phyloP scores from a whole-genome alignment of 192 early-diverging fungal genomes.

The Backusella parvicylindrica region DNA sequence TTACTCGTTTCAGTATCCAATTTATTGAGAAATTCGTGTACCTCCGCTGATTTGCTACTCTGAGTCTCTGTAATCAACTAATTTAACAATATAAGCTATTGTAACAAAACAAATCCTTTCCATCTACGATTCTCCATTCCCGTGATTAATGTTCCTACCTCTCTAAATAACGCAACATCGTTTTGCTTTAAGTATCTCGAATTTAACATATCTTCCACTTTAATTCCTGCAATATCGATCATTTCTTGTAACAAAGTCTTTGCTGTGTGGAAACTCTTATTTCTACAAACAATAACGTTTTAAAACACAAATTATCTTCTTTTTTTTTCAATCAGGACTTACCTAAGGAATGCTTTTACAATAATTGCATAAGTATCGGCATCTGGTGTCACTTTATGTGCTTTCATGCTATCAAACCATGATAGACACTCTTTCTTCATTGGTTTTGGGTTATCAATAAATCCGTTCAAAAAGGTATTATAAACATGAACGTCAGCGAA shows the following conservation, averaged over 20 bases:
- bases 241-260: conserved; percentile 46
- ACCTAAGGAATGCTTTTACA: conserved; percentile 64
- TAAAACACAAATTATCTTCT: conserved; percentile 6
- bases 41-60: conserved; percentile 12
- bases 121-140: not conserved
- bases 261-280: conserved; percentile 40
- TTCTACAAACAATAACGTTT: conserved; percentile 22
- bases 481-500: conserved; percentile 67
- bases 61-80: conserved; percentile 22
- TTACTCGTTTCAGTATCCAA: conserved; percentile 21
- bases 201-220: conserved; percentile 23
- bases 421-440: conserved; percentile 52
- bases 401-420: conserved; percentile 70
- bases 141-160: conserved; percentile 25
- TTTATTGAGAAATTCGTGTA: conserved; percentile 28
- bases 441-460: conserved; percentile 53
- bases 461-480: conserved; percentile 81
- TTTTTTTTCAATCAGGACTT: conserved; percentile 24
- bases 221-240: conserved; percentile 24
- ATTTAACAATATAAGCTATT: not conserved
- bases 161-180: conserved; percentile 41
- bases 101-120: not conserved
- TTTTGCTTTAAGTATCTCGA: conserved; percentile 38
- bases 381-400: conserved; percentile 57
- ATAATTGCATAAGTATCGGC: conserved; percentile 74